Evolutionary conservation across 176 grass and related monocot species (phyloP).

Genomic region (Pontederia paniculata): DNA sequence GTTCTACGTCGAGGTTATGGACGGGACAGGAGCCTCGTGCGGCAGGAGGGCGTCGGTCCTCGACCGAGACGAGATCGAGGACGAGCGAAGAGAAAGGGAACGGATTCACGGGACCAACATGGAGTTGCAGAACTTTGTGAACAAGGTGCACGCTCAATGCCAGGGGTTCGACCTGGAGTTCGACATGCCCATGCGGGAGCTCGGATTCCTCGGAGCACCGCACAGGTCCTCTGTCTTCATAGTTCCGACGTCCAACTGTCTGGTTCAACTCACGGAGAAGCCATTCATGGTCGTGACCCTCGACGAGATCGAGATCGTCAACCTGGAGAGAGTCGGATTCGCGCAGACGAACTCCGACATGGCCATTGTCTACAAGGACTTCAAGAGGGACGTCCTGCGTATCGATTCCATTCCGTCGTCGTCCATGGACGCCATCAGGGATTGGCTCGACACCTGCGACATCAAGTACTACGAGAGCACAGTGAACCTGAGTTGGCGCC

Average conservation of each 20-base stretch:
- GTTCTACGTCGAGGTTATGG: too few species aligned
- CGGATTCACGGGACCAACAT: slow-evolving; percentile 63
- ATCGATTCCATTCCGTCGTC: slow-evolving; percentile 76
- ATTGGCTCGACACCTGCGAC: slow-evolving; percentile 95
- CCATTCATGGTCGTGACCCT: slow-evolving; percentile 68
- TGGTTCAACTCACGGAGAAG: slow-evolving; percentile 67
- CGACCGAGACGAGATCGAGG: slow-evolving; percentile 90
- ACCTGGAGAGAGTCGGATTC: slow-evolving; percentile 76
- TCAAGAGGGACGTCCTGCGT: slow-evolving; percentile 73
- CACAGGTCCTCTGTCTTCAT: slow-evolving; percentile 74
- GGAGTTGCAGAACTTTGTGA: slow-evolving; percentile 80
- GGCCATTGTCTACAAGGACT: slow-evolving; percentile 92
- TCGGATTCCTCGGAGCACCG: slow-evolving; percentile 81
- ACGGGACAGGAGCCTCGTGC: too few species aligned
- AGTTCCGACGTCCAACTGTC: slow-evolving; percentile 73
- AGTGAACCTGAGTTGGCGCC: slow-evolving; percentile 81
- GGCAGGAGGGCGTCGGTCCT: too few species aligned
- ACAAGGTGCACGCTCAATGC: slow-evolving; percentile 69
- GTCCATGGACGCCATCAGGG: slow-evolving; percentile 67
- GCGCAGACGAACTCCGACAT: slow-evolving; percentile 87
- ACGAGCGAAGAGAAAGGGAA: slow-evolving; percentile 83
- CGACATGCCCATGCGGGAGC: slow-evolving; percentile 58
- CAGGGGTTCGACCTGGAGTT: slow-evolving; percentile 62
- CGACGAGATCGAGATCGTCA: slow-evolving; percentile 86
- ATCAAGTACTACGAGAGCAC: slow-evolving; percentile 85